Evolutionary conservation across 2,329 filamentous ascomycete genomes (phyloP).

Genomic region (Sphaceloma murrayae): DNA sequence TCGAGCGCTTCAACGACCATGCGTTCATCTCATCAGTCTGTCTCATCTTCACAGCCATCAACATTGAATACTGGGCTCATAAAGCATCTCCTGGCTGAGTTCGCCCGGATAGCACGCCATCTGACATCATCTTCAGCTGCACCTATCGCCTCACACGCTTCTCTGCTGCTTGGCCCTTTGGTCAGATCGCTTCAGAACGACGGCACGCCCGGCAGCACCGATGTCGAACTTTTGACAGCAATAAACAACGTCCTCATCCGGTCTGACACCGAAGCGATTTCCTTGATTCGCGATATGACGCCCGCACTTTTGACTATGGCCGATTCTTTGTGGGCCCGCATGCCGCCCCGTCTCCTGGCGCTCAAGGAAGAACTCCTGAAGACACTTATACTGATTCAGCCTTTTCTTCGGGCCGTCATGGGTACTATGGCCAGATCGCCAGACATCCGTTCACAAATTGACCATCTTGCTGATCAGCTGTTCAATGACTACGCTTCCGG

Average conservation of each 20-base stretch:
- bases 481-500: conserved; percentile 68
- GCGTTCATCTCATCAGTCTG: too few species aligned
- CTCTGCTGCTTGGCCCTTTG: conserved; percentile 47
- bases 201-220: conserved; percentile 50
- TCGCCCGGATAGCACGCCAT: conserved; percentile 24
- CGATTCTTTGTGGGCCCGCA: conserved; percentile 60
- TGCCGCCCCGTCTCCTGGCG: conserved; percentile 47
- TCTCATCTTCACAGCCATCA: conserved; percentile 9
- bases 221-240: conserved; percentile 63
- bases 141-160: conserved; percentile 39
- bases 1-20: too few species aligned
- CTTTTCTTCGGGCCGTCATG: conserved; percentile 32
- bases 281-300: conserved; percentile 51
- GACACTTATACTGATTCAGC: conserved; percentile 53
- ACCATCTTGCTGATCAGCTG: conserved; percentile 60
- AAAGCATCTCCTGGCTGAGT: conserved; percentile 25
- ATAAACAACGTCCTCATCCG: conserved; percentile 62
- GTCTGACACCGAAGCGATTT: conserved; percentile 58
- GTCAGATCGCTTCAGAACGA: conserved; percentile 46
- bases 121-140: conserved; percentile 27
- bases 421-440: conserved; percentile 18
- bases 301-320: conserved; percentile 60
- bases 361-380: conserved; percentile 67
- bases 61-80: conserved; percentile 15
- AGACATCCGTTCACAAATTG: conserved; percentile 37